Conservation (phyloP, 1,284 basidiomycete genomes). For the Ceratobasidium sp. region DNA sequence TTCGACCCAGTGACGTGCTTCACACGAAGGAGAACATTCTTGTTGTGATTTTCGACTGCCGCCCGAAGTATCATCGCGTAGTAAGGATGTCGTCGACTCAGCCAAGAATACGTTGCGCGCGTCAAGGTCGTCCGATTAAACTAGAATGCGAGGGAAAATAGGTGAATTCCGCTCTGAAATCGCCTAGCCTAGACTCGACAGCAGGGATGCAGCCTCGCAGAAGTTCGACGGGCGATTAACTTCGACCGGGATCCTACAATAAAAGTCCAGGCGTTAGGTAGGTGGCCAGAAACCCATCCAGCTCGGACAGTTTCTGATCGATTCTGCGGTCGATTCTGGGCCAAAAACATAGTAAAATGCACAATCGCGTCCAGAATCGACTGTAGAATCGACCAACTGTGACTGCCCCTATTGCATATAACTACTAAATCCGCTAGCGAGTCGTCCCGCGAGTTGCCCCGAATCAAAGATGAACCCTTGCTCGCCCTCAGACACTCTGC, state of each 20-base stretch:
- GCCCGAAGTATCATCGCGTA: slow-evolving; percentile 54
- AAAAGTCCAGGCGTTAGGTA: slow-evolving; percentile 43
- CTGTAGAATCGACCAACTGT: too few relatives aligned
- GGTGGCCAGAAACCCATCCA: slow-evolving; percentile 42
- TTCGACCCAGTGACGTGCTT: slow-evolving; percentile 49
- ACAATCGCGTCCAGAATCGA: too few relatives aligned
- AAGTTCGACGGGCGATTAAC: slow-evolving; percentile 45
- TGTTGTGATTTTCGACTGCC: slow-evolving; percentile 48
- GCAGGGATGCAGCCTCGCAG: slow-evolving; percentile 52
- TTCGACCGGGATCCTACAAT: slow-evolving; percentile 33
- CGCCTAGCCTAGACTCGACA: slow-evolving; percentile 46
- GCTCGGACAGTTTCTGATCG: background rate
- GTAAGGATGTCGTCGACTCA: slow-evolving; percentile 47
- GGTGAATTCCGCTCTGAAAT: slow-evolving; percentile 56
- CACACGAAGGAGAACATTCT: slow-evolving; percentile 50
- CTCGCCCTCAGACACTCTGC: slow-evolving; percentile 48
- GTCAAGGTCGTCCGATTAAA: slow-evolving; percentile 54
- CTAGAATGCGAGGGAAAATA: slow-evolving; percentile 52
- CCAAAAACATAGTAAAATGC: too few relatives aligned
- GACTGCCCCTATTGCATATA: slow-evolving; percentile 40
- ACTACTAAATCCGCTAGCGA: slow-evolving; percentile 19
- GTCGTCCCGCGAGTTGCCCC: slow-evolving; percentile 47
- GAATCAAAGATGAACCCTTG: slow-evolving; percentile 52
- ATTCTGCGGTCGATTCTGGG: too few relatives aligned
- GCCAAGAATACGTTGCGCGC: slow-evolving; percentile 55